Evolutionary conservation across 805 yeast species (phyloP), one percentile per base, ranked within the genome.

Genomic region (Wickerhamiella sorbophila): DNA sequence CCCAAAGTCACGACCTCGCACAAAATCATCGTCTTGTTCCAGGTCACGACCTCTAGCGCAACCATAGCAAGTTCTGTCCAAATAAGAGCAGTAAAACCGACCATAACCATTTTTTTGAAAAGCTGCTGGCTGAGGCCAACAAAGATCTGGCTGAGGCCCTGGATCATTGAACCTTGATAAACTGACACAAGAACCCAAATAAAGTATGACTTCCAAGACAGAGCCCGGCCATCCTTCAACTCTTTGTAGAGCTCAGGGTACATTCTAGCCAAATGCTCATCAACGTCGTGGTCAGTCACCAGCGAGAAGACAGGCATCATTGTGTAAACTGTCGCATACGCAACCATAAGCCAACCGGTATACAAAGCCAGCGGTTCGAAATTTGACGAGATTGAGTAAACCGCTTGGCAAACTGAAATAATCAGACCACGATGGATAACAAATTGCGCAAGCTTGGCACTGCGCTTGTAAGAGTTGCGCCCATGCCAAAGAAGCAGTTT

Each of bases 281-380:
- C 86, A 37, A 91, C 87, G 58, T 91, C 99, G 42, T 78, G 75
- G 58, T 91, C 97, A 37, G 85, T 69, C 0, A 93, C 95, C 50
- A 91, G 64, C 0, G 95, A 83, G 54, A 91, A 91, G 1, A 91
- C 97, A 0, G 99, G 99, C 43, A 88, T 86, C 99, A 91, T 91
- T 0, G 99, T 91, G 61, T 91, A 91, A 41, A 85, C 71, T 0
- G 99, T 91, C 2, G 97, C 94, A 61, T 91, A 91, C 1, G 98
- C 99, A 35, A 91, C 98, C 96, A 91, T 86, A 37, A 91, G 68
- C 79, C 94, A 88, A 2, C 99, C 99, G 58, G 91, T 88, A 57
- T 82, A 85, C 41, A 91, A 66, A 0, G 97, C 97, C 47, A 91
- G 66, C 1, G 99, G 99, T 59, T 87, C 97, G 58, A 85, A 91